Base-by-base conservation (phyloP, 2,329 filamentous ascomycete genomes). In the Calonectria hawksworthii region DNA sequence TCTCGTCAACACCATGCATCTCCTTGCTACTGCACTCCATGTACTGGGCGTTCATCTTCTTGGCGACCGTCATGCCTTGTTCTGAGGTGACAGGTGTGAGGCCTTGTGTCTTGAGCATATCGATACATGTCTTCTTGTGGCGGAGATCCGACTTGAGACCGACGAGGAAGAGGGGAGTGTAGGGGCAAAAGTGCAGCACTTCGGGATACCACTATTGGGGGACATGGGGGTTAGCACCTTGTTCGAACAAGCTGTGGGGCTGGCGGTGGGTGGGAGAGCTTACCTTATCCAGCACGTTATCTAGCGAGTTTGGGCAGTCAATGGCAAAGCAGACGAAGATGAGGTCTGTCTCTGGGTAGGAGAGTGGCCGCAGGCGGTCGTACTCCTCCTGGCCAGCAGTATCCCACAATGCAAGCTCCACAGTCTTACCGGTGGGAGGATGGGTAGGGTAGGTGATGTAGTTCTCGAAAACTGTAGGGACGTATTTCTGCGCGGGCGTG, bases 1-100 rank as follows among this genome's bases (percentile, higher is more conserved):
- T 97, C 82, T 99, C 96, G 84, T 99, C 95, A 59, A 99, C 96
- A 72, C 97, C 97, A 69, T 90, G 92, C 94, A 98, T 97, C 87
- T 98, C 97, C 87, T 99, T 99, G 86, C 95, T 98, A 84, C 96
- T 98, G 90, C 97, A 99, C 88, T 99, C 97, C 92, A 98, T 96
- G 88, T 99, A 99, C 83, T 93, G 91, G 16, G 97, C 97, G 77
- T 93, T 93, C 97, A 99, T 99, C 87, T 96, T 97, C 83, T 93
- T 92, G 71, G 97, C 96, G 32, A 99, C 96, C 11, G 92, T 91
- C 83, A 94, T 91, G 77, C 96, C 97, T 86, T 99, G 96, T 81
- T 98, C 95, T 66, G 93, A 92, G 1, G 96, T 98, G 64, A 99
- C 96, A 7, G 97, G 97, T 2, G 96, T 99, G 74, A 99, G 91